These are phyloP conservation scores for Fusarium sp. DNA, from an alignment of 2,329 filamentous ascomycete genomes.

Conservation along the genomic window DNA sequence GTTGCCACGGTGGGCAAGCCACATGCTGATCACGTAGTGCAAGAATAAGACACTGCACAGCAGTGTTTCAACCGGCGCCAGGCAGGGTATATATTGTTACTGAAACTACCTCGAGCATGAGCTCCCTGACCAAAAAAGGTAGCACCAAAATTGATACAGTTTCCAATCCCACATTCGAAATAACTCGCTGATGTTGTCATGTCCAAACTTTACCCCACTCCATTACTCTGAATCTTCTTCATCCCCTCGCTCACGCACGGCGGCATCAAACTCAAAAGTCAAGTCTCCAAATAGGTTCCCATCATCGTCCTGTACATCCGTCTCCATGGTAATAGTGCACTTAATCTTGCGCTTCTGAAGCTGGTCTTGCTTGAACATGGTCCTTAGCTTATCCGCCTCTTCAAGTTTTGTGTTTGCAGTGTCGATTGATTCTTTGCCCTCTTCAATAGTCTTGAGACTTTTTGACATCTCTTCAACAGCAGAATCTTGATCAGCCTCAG, in stretches of 20 bases:
- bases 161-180: neutral
- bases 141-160: neutral
- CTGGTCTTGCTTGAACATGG: neutral
- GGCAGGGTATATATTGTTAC: neutral
- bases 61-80: neutral
- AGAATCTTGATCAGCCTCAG: neutral
- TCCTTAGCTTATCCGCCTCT: neutral
- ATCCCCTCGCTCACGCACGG: neutral
- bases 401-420: neutral
- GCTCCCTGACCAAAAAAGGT: neutral
- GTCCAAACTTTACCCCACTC: neutral
- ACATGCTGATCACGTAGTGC: neutral
- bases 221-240: neutral
- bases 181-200: neutral
- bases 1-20: neutral
- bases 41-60: neutral
- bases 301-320: neutral
- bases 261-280: neutral
- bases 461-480: neutral
- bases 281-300: neutral
- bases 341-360: neutral
- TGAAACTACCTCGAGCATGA: neutral
- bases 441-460: too few relatives aligned
- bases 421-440: too few relatives aligned
- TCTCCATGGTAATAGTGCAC: neutral